These are phyloP conservation scores for Saccharomyces kudriavzevii DNA, from an alignment of 805 yeast species.

Conservation along the genomic window DNA sequence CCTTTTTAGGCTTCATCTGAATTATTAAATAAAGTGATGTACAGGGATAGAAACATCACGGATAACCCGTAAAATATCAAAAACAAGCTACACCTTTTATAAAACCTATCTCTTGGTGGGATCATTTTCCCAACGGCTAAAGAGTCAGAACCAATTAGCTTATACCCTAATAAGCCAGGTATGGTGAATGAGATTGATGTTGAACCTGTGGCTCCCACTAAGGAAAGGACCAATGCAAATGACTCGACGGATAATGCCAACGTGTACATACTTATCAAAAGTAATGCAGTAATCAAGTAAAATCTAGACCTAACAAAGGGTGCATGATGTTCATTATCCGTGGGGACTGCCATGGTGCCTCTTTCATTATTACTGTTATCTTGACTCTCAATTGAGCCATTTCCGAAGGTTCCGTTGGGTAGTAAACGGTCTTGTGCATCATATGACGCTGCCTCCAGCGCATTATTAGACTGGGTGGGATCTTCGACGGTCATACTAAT, in stretches of 20 bases:
- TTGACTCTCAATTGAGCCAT: neutral
- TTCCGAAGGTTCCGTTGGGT: neutral
- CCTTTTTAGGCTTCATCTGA: neutral
- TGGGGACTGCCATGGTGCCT: neutral
- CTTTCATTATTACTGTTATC: neutral
- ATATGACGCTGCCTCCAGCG: neutral
- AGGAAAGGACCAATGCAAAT: constrained; percentile 71
- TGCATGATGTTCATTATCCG: constrained; percentile 9
- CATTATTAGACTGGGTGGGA: neutral
- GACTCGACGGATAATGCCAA: constrained; percentile 63
- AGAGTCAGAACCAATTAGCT: constrained; percentile 41
- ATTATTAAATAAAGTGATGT: constrained; percentile 27
- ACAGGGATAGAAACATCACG: constrained; percentile 63
- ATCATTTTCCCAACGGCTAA: constrained; percentile 25
- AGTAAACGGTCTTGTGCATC: neutral
- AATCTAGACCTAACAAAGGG: constrained; percentile 19
- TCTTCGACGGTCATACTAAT: constrained; percentile 6
- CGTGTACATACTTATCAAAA: constrained; percentile 45
- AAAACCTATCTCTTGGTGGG: constrained; percentile 20
- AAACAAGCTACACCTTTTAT: constrained; percentile 43
- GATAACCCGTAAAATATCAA: constrained; percentile 60
- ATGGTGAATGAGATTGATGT: constrained; percentile 84
- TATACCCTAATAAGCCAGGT: constrained; percentile 82
- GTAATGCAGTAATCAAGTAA: constrained; percentile 35
- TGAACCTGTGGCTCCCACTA: constrained; percentile 91